Conservation (phyloP, 139 green algal genomes). For the Chlamydomonas sphaeroides region DNA sequence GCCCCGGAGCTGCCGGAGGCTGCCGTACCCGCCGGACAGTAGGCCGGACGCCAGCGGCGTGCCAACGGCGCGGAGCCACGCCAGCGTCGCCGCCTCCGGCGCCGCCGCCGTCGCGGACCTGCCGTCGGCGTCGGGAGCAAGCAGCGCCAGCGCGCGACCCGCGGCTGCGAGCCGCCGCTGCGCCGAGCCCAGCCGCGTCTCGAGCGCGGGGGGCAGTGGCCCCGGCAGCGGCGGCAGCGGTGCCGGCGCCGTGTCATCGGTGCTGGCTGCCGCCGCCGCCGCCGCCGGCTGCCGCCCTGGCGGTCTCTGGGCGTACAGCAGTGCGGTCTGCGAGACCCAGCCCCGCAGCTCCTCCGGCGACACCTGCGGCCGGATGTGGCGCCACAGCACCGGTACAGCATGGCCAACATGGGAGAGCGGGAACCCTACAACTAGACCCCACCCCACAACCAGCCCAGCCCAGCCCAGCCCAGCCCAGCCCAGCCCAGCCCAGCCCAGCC, state of each 20-base stretch:
- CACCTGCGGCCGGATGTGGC: slow-evolving; percentile 5
- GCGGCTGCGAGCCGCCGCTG: background rate
- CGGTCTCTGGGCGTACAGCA: too few relatives aligned
- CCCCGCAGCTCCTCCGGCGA: background rate
- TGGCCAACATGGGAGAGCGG: too few relatives aligned
- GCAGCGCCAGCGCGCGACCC: slow-evolving; percentile 2
- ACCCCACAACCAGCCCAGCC: too few relatives aligned
- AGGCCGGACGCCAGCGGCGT: slow-evolving; percentile 9
- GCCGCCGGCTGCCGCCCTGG: too few relatives aligned
- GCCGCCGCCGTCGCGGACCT: background rate
- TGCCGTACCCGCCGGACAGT: slow-evolving; percentile 19
- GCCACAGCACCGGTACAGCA: too few relatives aligned
- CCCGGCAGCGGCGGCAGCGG: background rate
- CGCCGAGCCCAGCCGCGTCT: background rate
- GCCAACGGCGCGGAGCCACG: slow-evolving; percentile 16
- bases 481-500: too few relatives aligned
- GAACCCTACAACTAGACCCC: too few relatives aligned
- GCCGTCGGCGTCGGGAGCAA: background rate
- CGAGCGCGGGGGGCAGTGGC: background rate
- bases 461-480: too few relatives aligned
- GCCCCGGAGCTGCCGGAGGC: background rate
- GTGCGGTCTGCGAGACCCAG: too few relatives aligned
- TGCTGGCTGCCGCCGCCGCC: too few relatives aligned
- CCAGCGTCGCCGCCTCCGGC: background rate
- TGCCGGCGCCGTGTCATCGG: too few relatives aligned